phyloP scores from a whole-genome alignment of 805 yeast species.

The Starmerella floris region DNA sequence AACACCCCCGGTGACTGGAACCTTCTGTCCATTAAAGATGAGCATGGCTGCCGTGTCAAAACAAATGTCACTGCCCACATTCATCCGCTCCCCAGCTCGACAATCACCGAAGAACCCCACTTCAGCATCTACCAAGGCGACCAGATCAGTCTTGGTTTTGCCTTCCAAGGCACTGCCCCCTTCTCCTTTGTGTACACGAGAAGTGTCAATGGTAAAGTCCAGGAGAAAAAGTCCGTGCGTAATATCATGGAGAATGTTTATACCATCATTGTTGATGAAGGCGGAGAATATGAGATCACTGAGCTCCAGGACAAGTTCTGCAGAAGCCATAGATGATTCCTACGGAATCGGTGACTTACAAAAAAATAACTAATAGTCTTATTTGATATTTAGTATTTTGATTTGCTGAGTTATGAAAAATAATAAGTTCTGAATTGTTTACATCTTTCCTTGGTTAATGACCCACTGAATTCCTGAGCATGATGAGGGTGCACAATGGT shows the following conservation, averaged over 20 bases:
- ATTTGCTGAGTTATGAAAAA: too few species aligned
- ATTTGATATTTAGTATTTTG: not conserved
- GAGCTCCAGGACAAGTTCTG: constrained; percentile 81
- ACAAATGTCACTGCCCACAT: constrained; percentile 27
- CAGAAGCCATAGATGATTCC: constrained; percentile 18
- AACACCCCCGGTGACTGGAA: constrained; percentile 66
- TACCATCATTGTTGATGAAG: constrained; percentile 62
- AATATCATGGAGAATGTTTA: constrained; percentile 60
- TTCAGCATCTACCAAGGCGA: constrained; percentile 92
- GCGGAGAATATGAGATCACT: constrained; percentile 89
- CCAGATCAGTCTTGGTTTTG: constrained; percentile 72
- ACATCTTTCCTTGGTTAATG: too few species aligned
- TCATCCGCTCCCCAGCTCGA: constrained; percentile 65
- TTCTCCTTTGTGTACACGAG: constrained; percentile 75
- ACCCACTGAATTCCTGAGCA: too few species aligned
- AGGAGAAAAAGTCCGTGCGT: constrained; percentile 42
- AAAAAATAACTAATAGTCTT: too few species aligned
- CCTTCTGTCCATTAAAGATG: constrained; percentile 57
- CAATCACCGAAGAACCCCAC: constrained; percentile 60
- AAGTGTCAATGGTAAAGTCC: constrained; percentile 37
- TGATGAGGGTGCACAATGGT: too few species aligned
- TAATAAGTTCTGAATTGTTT: too few species aligned
- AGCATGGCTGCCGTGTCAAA: constrained; percentile 43
- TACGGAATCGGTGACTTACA: not conserved
- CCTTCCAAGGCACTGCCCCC: constrained; percentile 81